Conservation (phyloP, 768 basidiomycete species). For the Lenzites betulinus region DNA sequence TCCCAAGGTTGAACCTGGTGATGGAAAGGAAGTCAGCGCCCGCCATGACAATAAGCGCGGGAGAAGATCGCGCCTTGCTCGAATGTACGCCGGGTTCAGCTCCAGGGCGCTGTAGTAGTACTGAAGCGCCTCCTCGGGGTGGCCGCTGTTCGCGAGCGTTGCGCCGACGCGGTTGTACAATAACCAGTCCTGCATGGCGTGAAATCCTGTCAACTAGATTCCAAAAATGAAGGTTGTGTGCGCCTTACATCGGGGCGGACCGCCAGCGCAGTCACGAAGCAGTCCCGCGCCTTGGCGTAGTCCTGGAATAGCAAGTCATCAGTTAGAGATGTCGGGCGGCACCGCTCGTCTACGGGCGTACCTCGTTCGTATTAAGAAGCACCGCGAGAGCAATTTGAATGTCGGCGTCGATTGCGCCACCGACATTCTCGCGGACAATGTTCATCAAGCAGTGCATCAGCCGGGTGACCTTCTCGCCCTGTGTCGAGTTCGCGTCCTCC, state of each 20-base stretch:
- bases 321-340: background rate
- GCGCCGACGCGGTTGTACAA: conserved; percentile 94
- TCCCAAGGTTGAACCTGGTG: conserved; percentile 87
- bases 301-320: conserved; percentile 51
- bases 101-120: conserved; percentile 88
- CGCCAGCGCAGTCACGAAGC: conserved; percentile 86
- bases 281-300: conserved; percentile 90
- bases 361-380: conserved; percentile 89
- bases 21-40: background rate
- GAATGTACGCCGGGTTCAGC: conserved; percentile 86
- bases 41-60: background rate
- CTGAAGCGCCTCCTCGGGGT: conserved; percentile 75
- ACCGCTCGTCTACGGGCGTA: conserved; percentile 30
- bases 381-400: conserved; percentile 95
- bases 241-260: conserved; percentile 89
- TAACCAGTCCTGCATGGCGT: conserved; percentile 71
- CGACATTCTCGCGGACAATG: conserved; percentile 66
- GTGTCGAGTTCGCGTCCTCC: conserved; percentile 32
- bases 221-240: no score
- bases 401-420: conserved; percentile 81
- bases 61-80: conserved; percentile 64
- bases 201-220: background rate
- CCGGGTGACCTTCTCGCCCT: conserved; percentile 45
- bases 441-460: conserved; percentile 79
- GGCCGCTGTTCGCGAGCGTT: conserved; percentile 88